Percentiles rank a stretch among this genome's conserved stretches.
phyloP scores from a whole-genome alignment of 306 rosid genomes.

The Vigna mungo region DNA sequence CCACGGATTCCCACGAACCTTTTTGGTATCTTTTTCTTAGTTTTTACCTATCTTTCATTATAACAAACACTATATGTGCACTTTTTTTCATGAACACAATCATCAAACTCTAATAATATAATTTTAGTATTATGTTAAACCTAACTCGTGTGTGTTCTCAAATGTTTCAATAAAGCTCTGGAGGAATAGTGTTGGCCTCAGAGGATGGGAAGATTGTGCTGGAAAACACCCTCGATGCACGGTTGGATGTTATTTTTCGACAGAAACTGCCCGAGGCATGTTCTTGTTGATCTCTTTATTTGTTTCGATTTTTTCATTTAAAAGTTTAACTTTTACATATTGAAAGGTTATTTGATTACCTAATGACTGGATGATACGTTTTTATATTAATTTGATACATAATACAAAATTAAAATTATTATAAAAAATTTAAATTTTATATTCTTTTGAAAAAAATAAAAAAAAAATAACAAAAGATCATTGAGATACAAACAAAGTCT shows the following conservation, averaged over 20 bases:
- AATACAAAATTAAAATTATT: no score
- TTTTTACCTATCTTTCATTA: no score
- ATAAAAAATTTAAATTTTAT: no score
- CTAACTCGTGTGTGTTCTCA: neutral
- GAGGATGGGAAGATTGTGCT: constrained; percentile 75
- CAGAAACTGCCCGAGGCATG: constrained; percentile 71
- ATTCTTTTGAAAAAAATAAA: no score
- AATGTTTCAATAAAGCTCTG: constrained; percentile 51
- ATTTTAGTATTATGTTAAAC: neutral
- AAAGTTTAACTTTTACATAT: neutral
- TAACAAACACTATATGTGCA: no score
- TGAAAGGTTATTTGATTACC: neutral
- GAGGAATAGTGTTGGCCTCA: constrained; percentile 71
- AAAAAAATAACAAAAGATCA: no score
- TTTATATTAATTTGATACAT: no score
- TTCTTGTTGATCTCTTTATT: neutral
- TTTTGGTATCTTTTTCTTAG: constrained; percentile 52
- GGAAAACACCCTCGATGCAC: constrained; percentile 71
- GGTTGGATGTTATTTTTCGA: constrained; percentile 63
- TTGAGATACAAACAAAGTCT: no score
- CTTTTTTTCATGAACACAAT: no score
- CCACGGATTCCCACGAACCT: constrained; percentile 48
- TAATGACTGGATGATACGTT: no score
- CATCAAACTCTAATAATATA: neutral
- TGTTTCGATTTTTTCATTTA: neutral